phyloP scores from a whole-genome alignment of 2,329 filamentous ascomycete species.

The Fusarium sp. region DNA sequence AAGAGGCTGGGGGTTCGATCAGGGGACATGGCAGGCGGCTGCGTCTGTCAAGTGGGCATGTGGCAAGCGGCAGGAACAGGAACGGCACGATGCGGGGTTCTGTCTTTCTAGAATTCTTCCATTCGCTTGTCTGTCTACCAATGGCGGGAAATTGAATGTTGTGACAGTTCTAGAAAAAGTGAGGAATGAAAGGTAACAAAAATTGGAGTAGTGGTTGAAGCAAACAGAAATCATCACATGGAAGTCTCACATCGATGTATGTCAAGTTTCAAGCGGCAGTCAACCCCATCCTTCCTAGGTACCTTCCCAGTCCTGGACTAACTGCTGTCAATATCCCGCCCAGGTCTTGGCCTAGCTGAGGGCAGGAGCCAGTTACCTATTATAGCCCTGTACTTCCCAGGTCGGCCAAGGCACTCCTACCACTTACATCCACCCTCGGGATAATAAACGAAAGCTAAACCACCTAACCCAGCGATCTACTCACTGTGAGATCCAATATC shows the following conservation, averaged over 20 bases:
- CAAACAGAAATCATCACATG: not conserved
- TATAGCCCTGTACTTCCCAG: not conserved
- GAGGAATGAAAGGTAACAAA: not conserved
- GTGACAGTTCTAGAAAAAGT: not conserved
- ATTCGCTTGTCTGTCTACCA: constrained; percentile 30
- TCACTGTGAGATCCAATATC: not conserved
- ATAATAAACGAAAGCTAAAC: not conserved
- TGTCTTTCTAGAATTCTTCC: constrained; percentile 46
- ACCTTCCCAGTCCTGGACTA: not conserved
- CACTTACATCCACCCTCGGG: not conserved
- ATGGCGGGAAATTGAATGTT: constrained; percentile 13
- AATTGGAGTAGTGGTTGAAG: not conserved
- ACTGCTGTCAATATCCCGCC: not conserved
- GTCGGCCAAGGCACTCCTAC: not conserved
- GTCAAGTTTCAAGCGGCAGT: not conserved
- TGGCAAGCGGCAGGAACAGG: constrained; percentile 36
- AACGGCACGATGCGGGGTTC: constrained; percentile 40
- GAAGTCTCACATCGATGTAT: not conserved
- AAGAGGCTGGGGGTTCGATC: not conserved
- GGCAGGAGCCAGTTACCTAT: not conserved
- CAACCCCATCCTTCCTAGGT: not conserved
- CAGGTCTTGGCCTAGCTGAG: not conserved
- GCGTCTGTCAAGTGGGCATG: constrained; percentile 23
- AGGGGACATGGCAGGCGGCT: constrained; percentile 23
- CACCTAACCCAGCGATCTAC: not conserved